Evolutionary conservation across 306 rosid species (phyloP).

Genomic region (Cucurbita maxima): DNA sequence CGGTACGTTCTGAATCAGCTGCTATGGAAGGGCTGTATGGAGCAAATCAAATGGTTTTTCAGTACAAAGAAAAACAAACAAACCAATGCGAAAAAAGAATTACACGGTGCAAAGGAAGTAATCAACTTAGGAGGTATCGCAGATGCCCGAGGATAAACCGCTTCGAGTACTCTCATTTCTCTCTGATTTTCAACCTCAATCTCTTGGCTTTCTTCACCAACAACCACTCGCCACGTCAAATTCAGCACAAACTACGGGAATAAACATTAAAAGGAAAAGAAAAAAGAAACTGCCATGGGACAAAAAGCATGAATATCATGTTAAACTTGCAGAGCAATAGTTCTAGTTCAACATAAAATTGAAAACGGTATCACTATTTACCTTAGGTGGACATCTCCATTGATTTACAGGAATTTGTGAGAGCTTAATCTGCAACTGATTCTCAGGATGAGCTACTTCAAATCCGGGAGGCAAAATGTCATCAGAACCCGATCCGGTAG

Average conservation of each 20-base stretch:
- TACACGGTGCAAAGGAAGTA: conserved; percentile 17
- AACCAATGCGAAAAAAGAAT: background rate
- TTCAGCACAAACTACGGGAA: conserved; percentile 40
- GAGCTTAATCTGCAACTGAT: conserved; percentile 36
- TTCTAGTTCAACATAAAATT: background rate
- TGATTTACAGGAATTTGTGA: conserved; percentile 56
- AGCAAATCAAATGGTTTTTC: background rate
- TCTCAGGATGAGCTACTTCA: conserved; percentile 50
- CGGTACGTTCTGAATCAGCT: conserved; percentile 29
- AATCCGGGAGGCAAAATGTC: conserved; percentile 82
- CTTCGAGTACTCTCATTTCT: conserved; percentile 87
- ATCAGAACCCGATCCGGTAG: conserved; percentile 50
- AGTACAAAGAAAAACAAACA: conserved; percentile 6
- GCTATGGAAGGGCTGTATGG: conserved; percentile 38
- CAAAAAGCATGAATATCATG: background rate
- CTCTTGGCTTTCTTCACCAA: conserved; percentile 83
- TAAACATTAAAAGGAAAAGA: conserved; percentile 3
- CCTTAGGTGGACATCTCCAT: conserved; percentile 71
- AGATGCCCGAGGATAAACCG: conserved; percentile 74
- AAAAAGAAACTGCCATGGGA: background rate
- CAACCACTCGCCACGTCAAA: conserved; percentile 64
- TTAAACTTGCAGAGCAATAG: background rate
- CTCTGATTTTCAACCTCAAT: conserved; percentile 48
- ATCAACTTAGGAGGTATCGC: conserved; percentile 76
- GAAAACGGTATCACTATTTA: conserved; percentile 10